phyloP scores from a whole-genome alignment of 140 eudicot species.

The Anethum foeniculum region DNA sequence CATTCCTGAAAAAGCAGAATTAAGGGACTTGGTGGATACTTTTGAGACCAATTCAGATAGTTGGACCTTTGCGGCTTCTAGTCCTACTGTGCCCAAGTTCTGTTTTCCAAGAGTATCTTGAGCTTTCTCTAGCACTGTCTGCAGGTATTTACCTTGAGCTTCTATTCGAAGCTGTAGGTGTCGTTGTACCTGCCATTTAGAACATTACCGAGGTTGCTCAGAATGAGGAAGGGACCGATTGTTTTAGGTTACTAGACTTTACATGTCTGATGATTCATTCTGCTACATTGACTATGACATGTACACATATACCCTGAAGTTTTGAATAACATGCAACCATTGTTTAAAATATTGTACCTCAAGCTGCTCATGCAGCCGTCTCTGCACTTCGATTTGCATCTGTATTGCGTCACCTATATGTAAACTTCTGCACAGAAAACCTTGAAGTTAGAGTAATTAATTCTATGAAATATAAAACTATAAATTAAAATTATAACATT shows the following conservation, averaged over 20 bases:
- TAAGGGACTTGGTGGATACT: constrained; percentile 58
- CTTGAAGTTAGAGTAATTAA: constrained; percentile 3
- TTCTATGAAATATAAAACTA: background rate
- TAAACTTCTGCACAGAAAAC: constrained; percentile 38
- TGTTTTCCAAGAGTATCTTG: constrained; percentile 73
- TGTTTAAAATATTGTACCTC: constrained; percentile 47
- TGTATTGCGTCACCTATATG: constrained; percentile 70
- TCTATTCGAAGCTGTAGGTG: constrained; percentile 88
- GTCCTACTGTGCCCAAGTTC: constrained; percentile 60
- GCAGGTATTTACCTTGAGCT: constrained; percentile 92
- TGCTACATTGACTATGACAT: background rate
- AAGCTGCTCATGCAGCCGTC: constrained; percentile 77
- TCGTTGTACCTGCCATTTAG: constrained; percentile 52
- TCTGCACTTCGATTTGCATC: constrained; percentile 84
- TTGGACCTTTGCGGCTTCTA: constrained; percentile 69
- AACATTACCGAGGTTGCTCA: background rate
- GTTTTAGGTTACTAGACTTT: background rate
- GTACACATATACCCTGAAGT: background rate
- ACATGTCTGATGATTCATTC: background rate
- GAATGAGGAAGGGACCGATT: background rate
- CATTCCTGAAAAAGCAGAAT: constrained; percentile 16
- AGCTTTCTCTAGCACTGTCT: constrained; percentile 77
- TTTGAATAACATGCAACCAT: background rate
- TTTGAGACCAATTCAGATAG: constrained; percentile 72
- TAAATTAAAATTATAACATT: background rate